Evolutionary conservation across 2,329 filamentous ascomycete genomes (phyloP).

Genomic region (Pyrenophora seminiperda): DNA sequence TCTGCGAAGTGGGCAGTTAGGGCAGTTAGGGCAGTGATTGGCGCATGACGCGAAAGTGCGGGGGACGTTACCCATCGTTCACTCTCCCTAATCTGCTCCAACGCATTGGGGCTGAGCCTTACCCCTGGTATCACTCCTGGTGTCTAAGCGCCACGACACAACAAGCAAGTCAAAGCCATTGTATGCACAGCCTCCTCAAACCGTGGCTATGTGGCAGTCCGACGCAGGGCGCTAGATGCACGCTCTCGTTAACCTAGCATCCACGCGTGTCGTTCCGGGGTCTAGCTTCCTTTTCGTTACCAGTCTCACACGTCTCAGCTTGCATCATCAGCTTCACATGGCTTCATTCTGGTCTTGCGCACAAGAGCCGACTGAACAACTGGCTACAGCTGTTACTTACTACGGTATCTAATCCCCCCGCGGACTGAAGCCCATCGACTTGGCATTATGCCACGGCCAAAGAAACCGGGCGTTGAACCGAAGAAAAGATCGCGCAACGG

Average conservation of each 20-base stretch:
- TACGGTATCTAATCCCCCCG: background rate
- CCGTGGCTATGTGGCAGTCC: too few species aligned
- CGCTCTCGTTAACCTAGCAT: too few species aligned
- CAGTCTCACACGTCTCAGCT: slow-evolving; percentile 6
- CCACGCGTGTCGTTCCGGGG: too few species aligned
- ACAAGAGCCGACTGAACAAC: background rate
- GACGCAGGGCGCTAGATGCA: too few species aligned
- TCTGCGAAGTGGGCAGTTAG: slow-evolving; percentile 1
- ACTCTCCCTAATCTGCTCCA: slow-evolving; percentile 2
- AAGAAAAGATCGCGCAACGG: slow-evolving; percentile 71
- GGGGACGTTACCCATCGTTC: slow-evolving; percentile 15
- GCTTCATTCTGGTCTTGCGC: background rate
- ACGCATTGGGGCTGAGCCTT: background rate
- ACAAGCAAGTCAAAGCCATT: slow-evolving; percentile 6
- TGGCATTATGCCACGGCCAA: slow-evolving; percentile 65
- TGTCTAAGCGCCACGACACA: background rate
- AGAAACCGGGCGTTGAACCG: slow-evolving; percentile 67
- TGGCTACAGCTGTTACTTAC: background rate
- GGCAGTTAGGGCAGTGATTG: slow-evolving; percentile 10
- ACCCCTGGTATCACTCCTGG: too few species aligned
- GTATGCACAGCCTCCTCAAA: background rate
- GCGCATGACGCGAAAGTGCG: slow-evolving; percentile 11
- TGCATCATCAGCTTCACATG: slow-evolving; percentile 9
- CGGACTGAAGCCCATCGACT: background rate
- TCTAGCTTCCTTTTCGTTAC: background rate